Evolutionary conservation across 2,329 filamentous ascomycete genomes (phyloP), one percentile per base, ranked within the genome.

Genomic region (Chaetoscypha palmicola): DNA sequence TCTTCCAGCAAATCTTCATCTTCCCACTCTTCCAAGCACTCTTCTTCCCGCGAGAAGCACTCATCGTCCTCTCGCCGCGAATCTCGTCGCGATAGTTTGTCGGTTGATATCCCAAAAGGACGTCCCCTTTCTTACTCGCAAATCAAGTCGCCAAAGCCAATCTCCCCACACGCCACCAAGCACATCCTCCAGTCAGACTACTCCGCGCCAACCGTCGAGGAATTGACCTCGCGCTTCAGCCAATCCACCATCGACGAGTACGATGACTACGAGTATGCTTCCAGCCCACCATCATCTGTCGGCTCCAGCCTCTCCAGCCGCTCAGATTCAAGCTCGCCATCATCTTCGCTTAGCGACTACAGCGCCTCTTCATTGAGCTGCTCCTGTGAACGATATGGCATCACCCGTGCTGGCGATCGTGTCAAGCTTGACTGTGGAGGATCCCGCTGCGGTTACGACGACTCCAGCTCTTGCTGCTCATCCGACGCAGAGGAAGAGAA

Each of bases 381-480:
- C 79, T 89, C 83, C 53, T 97, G 91, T 71, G 88, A 96, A 68
- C 86, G 90, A 70, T 96, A 92, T 72, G 91, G 90, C 58, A 94
- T 97, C 73, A 96, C 90, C 53, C 86, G 89, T 69, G 82, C 83
- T 66, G 89, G 90, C 62, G 85, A 94, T 67, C 83, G 90, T 61
- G 85, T 97, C 76, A 92, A 91, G 77, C 81, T 96, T 66, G 90
- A 96, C 77, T 97, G 91, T 63, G 89, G 89, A 58, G 91, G 91
- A 57, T 73, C 81, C 50, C 83, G 87, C 64, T 96, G 91, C 69
- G 86, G 87, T 61, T 92, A 86, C 69, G 77, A 76, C 53, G 82
- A 86, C 59, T 79, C 84, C 49, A 77, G 73, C 51, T 76, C 71
- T 41, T 87, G 82, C 73, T 88, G 81, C 55, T 83, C 76, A 57